Evolutionary conservation across 2,329 filamentous ascomycete species (phyloP), one percentile per base, ranked within the genome.

Genomic region (Fusarium anthophilum): DNA sequence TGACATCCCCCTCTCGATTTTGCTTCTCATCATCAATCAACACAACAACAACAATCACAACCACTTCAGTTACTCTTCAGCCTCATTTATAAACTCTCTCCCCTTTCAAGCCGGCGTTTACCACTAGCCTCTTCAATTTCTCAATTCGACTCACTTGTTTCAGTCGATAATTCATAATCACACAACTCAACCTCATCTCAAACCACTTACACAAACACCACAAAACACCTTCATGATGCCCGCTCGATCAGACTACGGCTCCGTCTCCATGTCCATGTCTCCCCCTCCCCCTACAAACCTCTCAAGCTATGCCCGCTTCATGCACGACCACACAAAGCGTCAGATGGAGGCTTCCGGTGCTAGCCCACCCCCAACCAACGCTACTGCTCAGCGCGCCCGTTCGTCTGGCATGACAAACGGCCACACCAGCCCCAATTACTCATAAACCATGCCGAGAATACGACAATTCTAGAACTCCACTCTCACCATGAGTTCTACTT

Each of bases 281-380:
- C 80, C 82, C 30, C 79, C 82, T 75, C 82, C 83, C 58, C 83
- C 82, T 17, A 84, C 85, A 51, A 87, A 86, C 73, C 85, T 88
- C 72, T 87, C 86, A 11, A 88, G 81, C 57, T 92, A 92, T 76
- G 83, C 90, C 20, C 86, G 86, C 68, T 88, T 85, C 64, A 92
- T 92, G 88, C 89, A 90, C 78, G 85, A 88, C 62, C 89, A 92
- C 82, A 92, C 90, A 70, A 91, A 90, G 84, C 84, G 86, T 63
- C 90, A 91, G 79, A 91, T 92, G 88, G 89, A 92, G 70, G 84
- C 85, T 8, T 84, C 85, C 17, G 84, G 87, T 3, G 76, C 78
- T 32, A 70, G 67, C 38, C 65, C 69, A 15, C 51, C 72, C 37
- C 58, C 72, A 26, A 39, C 47, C 47, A 67, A 63, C 48, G 59